Percentiles rank a stretch among this genome's conserved stretches.
Evolutionary conservation across 176 grass and related monocot genomes (phyloP).

Genomic region (Alopecurus myosuroides): DNA sequence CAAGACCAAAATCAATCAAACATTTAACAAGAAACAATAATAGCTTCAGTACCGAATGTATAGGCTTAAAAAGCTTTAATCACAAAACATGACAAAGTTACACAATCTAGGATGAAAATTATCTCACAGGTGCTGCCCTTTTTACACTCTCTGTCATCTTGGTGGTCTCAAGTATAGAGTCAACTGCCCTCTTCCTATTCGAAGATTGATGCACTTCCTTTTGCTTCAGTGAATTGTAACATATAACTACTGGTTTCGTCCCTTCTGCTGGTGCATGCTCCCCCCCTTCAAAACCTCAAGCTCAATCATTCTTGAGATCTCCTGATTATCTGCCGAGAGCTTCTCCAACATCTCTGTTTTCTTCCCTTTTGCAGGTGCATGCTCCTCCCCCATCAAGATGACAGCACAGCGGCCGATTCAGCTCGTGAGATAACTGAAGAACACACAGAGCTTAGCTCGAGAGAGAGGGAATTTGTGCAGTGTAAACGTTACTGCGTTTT

Average conservation of each 20-base stretch:
- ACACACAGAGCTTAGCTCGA: too few species aligned
- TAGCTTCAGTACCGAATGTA: background rate
- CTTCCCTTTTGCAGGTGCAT: background rate
- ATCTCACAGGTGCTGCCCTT: background rate
- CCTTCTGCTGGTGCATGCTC: background rate
- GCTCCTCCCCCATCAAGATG: background rate
- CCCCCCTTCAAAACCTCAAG: background rate
- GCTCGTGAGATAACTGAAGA: too few species aligned
- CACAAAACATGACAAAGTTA: background rate
- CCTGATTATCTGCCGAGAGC: background rate
- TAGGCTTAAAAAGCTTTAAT: background rate
- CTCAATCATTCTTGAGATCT: background rate
- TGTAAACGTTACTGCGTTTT: background rate
- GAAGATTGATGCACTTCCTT: background rate
- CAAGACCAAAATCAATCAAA: background rate
- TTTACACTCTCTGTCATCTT: background rate
- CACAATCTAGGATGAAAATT: background rate
- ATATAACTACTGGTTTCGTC: background rate
- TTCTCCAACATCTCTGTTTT: background rate
- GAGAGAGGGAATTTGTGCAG: background rate
- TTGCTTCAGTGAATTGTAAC: background rate
- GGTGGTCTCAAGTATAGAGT: background rate
- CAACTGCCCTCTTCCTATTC: background rate
- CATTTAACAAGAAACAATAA: background rate
- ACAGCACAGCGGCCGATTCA: too few species aligned